phyloP scores from a whole-genome alignment of 106 monocot genomes.

The Hemerocallis citrina region DNA sequence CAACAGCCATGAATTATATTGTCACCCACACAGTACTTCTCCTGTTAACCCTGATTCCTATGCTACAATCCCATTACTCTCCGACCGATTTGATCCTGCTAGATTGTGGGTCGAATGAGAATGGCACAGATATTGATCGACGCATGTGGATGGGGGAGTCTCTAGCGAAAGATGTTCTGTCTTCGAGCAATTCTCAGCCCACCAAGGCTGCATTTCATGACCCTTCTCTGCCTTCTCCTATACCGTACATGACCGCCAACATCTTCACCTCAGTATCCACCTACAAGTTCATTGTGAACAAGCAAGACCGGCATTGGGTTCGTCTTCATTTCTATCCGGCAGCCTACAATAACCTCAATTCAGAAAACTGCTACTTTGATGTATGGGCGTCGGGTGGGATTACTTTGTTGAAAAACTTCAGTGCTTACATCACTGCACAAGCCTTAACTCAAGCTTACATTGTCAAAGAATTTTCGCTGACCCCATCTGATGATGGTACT shows the following conservation, averaged over 20 bases:
- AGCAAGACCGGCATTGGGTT: conserved; percentile 46
- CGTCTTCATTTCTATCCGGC: conserved; percentile 89
- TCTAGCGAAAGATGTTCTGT: conserved; percentile 5
- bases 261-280: conserved; percentile 48
- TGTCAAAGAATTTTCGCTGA: conserved; percentile 55
- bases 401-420: conserved; percentile 81
- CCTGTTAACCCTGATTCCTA: background rate
- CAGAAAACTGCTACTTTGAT: conserved; percentile 46
- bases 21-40: background rate
- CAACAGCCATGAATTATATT: background rate
- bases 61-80: background rate
- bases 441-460: conserved; percentile 56
- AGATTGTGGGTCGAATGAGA: conserved; percentile 38
- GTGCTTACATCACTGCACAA: conserved; percentile 57
- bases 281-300: conserved; percentile 46
- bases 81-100: conserved; percentile 37
- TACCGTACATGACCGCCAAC: conserved; percentile 81
- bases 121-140: conserved; percentile 35
- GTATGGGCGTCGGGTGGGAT: conserved; percentile 44
- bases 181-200: conserved; percentile 26
- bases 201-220: conserved; percentile 56
- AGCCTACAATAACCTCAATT: conserved; percentile 37
- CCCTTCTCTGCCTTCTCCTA: conserved; percentile 63
- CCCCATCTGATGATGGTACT: conserved; percentile 15
- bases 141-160: conserved; percentile 28